These are phyloP conservation scores for Cyclotella cryptica DNA, from an alignment of 108 stramenopile genomes.

Conservation along the genomic window DNA sequence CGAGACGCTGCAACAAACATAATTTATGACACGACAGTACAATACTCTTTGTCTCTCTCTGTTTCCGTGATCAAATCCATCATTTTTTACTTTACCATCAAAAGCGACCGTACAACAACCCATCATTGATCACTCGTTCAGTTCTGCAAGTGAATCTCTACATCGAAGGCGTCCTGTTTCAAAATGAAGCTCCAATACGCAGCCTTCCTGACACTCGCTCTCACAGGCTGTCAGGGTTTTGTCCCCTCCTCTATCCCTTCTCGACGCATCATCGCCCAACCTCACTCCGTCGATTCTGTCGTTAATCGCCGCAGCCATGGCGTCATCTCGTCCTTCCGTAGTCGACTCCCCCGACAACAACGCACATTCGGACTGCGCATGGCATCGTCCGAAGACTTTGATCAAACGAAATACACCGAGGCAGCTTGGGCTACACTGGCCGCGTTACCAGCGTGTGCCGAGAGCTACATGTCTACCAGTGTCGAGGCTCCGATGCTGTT, in stretches of 20 bases:
- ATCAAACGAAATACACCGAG: slow-evolving; percentile 79
- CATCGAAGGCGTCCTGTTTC: too few relatives aligned
- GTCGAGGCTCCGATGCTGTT: slow-evolving; percentile 79
- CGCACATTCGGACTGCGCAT: neutral
- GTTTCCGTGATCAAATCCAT: too few relatives aligned
- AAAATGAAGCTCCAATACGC: slow-evolving; percentile 2
- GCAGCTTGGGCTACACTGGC: slow-evolving; percentile 81
- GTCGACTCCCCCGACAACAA: neutral
- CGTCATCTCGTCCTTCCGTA: neutral
- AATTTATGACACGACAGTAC: too few relatives aligned
- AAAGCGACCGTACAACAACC: too few relatives aligned
- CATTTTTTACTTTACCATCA: too few relatives aligned
- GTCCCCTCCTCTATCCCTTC: slow-evolving; percentile 9
- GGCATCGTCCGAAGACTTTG: slow-evolving; percentile 69
- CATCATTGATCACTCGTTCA: too few relatives aligned
- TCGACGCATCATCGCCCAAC: neutral
- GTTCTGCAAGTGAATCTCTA: too few relatives aligned
- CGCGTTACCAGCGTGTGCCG: slow-evolving; percentile 71
- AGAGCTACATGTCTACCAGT: slow-evolving; percentile 64
- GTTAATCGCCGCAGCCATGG: neutral
- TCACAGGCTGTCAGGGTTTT: neutral
- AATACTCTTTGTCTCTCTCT: too few relatives aligned
- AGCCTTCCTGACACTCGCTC: neutral
- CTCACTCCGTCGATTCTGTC: neutral
- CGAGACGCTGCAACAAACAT: too few relatives aligned